These are phyloP conservation scores for Tylopilus vinaceipallidus DNA, from an alignment of 768 basidiomycete species.

Conservation along the genomic window DNA sequence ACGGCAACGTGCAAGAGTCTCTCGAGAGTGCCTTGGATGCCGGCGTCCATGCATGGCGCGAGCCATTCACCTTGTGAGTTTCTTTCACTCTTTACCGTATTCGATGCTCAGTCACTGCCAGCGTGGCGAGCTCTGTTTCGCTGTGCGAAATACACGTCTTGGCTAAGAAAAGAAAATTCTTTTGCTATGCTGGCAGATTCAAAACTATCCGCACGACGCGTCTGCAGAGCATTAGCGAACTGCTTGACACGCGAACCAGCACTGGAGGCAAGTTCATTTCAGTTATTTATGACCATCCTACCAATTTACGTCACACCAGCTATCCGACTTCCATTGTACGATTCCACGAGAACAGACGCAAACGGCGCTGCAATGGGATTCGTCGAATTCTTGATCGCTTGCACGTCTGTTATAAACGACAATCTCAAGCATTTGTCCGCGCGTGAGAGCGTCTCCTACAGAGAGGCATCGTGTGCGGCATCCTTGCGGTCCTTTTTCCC, in stretches of 20 bases:
- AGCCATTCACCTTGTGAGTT: slow-evolving; percentile 30
- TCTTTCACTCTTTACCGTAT: neutral
- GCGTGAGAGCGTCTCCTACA: slow-evolving; percentile 21
- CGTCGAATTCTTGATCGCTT: slow-evolving; percentile 26
- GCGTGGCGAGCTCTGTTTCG: slow-evolving; percentile 20
- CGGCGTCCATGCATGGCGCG: slow-evolving; percentile 27
- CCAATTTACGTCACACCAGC: slow-evolving; percentile 30
- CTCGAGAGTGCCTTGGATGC: slow-evolving; percentile 27
- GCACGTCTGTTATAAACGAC: slow-evolving; percentile 15
- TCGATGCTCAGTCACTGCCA: slow-evolving; percentile 14
- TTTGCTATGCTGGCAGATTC: slow-evolving; percentile 28
- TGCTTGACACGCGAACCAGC: slow-evolving; percentile 27
- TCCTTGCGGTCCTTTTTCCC: slow-evolving; percentile 16
- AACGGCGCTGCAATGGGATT: slow-evolving; percentile 27
- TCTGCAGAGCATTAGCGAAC: slow-evolving; percentile 20
- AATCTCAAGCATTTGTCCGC: slow-evolving; percentile 11
- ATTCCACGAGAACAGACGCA: slow-evolving; percentile 30
- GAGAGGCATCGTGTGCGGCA: slow-evolving; percentile 8
- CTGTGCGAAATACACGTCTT: slow-evolving; percentile 29
- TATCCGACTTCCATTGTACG: slow-evolving; percentile 33
- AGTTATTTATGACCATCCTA: slow-evolving; percentile 27
- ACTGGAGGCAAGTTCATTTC: slow-evolving; percentile 31
- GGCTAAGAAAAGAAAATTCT: slow-evolving; percentile 27
- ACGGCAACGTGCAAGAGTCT: slow-evolving; percentile 29
- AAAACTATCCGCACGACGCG: slow-evolving; percentile 31